A percentile compares a stretch with the other conserved stretches of the same genome.
phyloP scores from a whole-genome alignment of 2,329 filamentous ascomycete genomes.

The Macrophomina pseudophaseolina region DNA sequence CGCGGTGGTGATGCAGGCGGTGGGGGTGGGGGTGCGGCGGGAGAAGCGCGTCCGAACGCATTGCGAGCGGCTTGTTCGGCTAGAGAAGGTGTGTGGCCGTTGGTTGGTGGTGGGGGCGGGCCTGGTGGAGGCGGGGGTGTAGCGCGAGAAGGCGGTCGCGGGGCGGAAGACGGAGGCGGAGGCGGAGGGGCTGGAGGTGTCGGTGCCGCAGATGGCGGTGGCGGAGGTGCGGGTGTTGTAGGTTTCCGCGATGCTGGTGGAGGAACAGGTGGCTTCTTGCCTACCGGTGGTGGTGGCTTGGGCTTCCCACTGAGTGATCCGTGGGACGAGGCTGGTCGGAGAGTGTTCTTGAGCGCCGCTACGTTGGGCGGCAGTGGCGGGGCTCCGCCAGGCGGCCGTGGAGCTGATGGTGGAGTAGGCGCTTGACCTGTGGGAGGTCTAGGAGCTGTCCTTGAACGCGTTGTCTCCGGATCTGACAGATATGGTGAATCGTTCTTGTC shows the following conservation, averaged over 20 bases:
- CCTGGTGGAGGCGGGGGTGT: constrained; percentile 42
- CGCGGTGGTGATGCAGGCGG: constrained; percentile 38
- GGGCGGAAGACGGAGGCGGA: constrained; percentile 60
- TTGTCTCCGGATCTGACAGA: constrained; percentile 77
- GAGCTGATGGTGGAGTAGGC: constrained; percentile 56
- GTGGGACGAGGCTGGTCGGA: constrained; percentile 61
- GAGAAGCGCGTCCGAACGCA: constrained; percentile 54
- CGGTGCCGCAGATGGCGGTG: constrained; percentile 49
- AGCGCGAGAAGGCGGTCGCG: constrained; percentile 52
- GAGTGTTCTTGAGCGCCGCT: constrained; percentile 52
- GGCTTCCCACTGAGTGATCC: constrained; percentile 58
- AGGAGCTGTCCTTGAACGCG: constrained; percentile 56
- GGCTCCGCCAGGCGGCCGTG: constrained; percentile 53
- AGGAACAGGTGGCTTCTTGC: constrained; percentile 72
- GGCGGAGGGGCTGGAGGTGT: constrained; percentile 57
- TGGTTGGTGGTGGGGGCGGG: constrained; percentile 39
- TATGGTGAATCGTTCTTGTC: constrained; percentile 71
- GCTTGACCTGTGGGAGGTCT: constrained; percentile 50
- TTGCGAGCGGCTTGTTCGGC: constrained; percentile 63
- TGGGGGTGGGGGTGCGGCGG: constrained; percentile 48
- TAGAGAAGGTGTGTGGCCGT: constrained; percentile 42
- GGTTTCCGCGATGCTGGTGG: constrained; percentile 63
- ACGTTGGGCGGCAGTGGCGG: constrained; percentile 63
- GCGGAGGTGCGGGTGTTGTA: constrained; percentile 53
- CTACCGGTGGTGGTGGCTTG: constrained; percentile 75